These are phyloP conservation scores for Dothistroma pini DNA, from an alignment of 2,329 filamentous ascomycete species.

Conservation along the genomic window DNA sequence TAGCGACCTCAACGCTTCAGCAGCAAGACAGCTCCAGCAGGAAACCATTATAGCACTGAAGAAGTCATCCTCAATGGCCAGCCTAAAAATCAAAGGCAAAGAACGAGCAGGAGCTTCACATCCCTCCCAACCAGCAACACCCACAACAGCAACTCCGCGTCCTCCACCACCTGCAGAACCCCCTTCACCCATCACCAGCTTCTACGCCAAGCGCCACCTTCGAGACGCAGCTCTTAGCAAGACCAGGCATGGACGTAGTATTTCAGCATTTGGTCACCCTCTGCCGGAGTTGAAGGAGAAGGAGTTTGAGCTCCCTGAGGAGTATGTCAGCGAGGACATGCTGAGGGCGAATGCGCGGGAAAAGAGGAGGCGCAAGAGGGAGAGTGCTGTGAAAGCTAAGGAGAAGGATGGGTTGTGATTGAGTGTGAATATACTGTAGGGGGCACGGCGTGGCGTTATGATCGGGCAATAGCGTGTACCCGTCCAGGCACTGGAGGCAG, in stretches of 20 bases:
- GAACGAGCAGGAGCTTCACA: constrained; percentile 23
- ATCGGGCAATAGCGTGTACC: not conserved
- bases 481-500: too few species aligned
- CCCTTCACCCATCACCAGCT: constrained; percentile 64
- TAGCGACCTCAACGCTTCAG: constrained; percentile 66
- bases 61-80: constrained; percentile 14
- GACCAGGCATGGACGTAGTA: constrained; percentile 64
- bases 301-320: constrained; percentile 73
- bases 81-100: constrained; percentile 36
- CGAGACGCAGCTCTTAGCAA: constrained; percentile 75
- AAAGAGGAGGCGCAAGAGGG: constrained; percentile 58
- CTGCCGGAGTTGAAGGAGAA: constrained; percentile 67
- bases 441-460: not conserved
- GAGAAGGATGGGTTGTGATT: constrained; percentile 6
- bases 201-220: constrained; percentile 76
- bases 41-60: constrained; percentile 59
- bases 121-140: constrained; percentile 15
- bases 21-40: constrained; percentile 70
- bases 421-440: not conserved
- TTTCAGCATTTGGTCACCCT: constrained; percentile 75
- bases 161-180: constrained; percentile 30
- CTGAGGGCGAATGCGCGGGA: constrained; percentile 58
- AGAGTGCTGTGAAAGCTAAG: constrained; percentile 37
- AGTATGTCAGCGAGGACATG: constrained; percentile 51
- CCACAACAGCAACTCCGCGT: constrained; percentile 19